Evolutionary conservation across 495 filamentous ascomycete genomes (phyloP).

Genomic region (Glonium stellatum): DNA sequence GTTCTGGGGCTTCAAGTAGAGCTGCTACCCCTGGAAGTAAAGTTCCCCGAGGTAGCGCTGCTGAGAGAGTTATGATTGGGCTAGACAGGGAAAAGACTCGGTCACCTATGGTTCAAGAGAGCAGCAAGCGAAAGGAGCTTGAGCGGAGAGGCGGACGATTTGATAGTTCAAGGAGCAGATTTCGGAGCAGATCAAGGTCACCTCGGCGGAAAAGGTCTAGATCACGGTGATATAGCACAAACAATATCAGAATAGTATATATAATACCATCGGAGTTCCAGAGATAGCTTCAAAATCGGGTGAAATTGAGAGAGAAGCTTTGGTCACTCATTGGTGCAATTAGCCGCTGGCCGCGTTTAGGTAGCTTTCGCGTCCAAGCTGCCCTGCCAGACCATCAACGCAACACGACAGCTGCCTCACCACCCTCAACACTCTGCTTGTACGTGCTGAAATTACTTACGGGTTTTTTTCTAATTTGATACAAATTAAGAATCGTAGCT

Average conservation of each 20-base stretch:
- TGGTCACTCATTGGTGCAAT: constrained; percentile 6
- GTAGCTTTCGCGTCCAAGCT: constrained; percentile 17
- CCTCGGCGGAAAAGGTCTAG: constrained; percentile 15
- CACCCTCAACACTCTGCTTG: not conserved
- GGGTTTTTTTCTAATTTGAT: not conserved
- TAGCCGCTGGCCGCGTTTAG: not conserved
- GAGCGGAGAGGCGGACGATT: constrained; percentile 13
- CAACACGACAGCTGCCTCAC: constrained; percentile 10
- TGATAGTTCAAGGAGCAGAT: not conserved
- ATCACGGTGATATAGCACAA: not conserved
- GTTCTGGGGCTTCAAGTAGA: constrained; percentile 9
- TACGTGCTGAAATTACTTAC: not conserved
- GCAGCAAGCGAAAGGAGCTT: constrained; percentile 11
- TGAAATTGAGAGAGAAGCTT: constrained; percentile 13
- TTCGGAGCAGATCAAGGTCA: constrained; percentile 15
- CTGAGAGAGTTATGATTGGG: constrained; percentile 39
- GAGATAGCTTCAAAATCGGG: not conserved
- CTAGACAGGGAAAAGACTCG: constrained; percentile 31
- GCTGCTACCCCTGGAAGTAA: constrained; percentile 28
- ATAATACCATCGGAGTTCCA: not conserved
- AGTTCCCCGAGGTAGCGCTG: constrained; percentile 33
- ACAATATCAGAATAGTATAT: not conserved
- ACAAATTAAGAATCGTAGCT: not conserved
- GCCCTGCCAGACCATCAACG: constrained; percentile 12
- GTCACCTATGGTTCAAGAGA: not conserved